Base-by-base conservation (phyloP, 768 basidiomycete genomes). In the Cubamyces lactineus region DNA sequence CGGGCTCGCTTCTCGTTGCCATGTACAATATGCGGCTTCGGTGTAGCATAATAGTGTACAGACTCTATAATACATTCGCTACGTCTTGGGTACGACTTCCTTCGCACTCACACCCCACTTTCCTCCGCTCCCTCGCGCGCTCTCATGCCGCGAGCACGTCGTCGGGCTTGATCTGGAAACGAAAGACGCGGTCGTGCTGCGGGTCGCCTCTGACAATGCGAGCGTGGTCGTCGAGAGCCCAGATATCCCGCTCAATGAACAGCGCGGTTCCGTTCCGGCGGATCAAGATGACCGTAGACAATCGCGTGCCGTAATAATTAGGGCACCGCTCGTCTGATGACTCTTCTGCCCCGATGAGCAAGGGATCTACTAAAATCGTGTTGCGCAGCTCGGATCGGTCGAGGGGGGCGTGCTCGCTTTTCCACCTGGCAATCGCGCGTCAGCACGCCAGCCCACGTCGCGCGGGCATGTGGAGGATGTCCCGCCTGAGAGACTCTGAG, bases 161-260 rank as follows among this genome's bases (percentile, higher is more conserved):
- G 30, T 57, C 56, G 11, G 48, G 53, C 21, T 58, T 47, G 38
- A 69, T 57, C 56, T 64, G 63, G 62, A 71, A 70, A 34, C 60
- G 64, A 43, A 70, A 69, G 34, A 66, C 60, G 42, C 69, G 69
- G 56, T 69, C 63, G 39, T 56, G 52, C 45, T 53, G 61, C 28
- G 66, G 52, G 39, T 63, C 59, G 19, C 65, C 69, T 53, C 45
- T 65, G 21, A 34, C 41, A n/a, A 56, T 62, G 39, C 53, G 70
- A 21, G 79, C 85, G 28, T 81, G 75, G 5, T 66, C 51, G 43
- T 65, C 74, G 55, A 84, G 67, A 54, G 69, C 71, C 87, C 87
- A 92, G 26, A 84, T 77, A 69, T 93, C 91, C 48, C 88, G 76
- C 72, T 94, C 92, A 47, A 88, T 76, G 67, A 91, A 92, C 17